Base-by-base conservation (phyloP, 768 basidiomycete species). In the Lentinula aciculospora region DNA sequence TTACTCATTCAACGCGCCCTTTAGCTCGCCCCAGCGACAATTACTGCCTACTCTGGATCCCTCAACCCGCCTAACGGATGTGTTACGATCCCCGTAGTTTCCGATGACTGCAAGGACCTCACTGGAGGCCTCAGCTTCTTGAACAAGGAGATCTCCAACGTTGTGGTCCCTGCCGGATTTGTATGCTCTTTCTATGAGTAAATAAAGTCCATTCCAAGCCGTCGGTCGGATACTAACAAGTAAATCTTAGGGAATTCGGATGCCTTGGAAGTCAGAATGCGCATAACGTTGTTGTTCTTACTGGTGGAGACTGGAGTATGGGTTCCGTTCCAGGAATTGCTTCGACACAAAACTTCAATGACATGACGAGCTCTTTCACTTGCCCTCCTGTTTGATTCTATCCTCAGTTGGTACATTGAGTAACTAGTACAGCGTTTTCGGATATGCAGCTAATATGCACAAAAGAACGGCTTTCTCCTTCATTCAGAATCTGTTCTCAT, bases 151-250 rank as follows among this genome's bases (percentile, higher is more conserved):
- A 17, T 60, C 5, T 28, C 34, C 19, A 15, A 21, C 8, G 59
- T 34, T 12, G 13, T 25, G 28, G 55, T 60, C 23, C 59, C 55
- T 3, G 36, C 6, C 15, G 46, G 59, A 21, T 56, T 60, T 27
- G 47, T 51, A 9, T 60, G 59, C 40, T 39, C 36, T 13, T 60
- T 57, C 55, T 60, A 39, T 36, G 1, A 44, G 59, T 60, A n/a
- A n/a, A 54, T n/a, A n/a, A 3, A 10, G n/a, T n/a, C n/a, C n/a
- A n/a, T n/a, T n/a, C n/a, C n/a, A n/a, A n/a, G n/a, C n/a, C n/a
- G n/a, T n/a, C n/a, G n/a, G n/a, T n/a, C n/a, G 31, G 31, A 32
- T 32, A 32, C 31, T 32, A 32, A 32, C 31, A 32, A 32, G 31
- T 32, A 4, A 32, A 4, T 32, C 4, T 32, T 32, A 53, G 51